phyloP scores from a whole-genome alignment of 495 filamentous ascomycete genomes.

The Podospora anserina region DNA sequence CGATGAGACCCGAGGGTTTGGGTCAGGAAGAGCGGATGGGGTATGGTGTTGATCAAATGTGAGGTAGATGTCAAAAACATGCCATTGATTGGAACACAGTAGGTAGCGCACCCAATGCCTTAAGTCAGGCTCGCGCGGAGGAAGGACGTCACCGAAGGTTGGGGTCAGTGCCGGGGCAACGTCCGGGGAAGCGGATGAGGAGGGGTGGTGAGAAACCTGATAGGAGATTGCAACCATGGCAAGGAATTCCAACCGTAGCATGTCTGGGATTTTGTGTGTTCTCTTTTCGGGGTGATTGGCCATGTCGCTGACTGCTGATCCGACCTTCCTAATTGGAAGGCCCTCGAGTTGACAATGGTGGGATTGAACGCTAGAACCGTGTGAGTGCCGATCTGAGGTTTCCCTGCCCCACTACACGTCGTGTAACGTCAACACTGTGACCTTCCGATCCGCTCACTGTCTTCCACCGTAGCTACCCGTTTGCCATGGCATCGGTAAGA shows the following conservation, averaged over 20 bases:
- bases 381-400: not conserved
- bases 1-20: not conserved
- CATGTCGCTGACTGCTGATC: not conserved
- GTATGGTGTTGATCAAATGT: not conserved
- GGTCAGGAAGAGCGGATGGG: not conserved
- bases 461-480: not conserved
- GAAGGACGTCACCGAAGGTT: not conserved
- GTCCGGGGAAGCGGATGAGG: slow-evolving; percentile 16
- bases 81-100: not conserved
- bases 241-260: not conserved
- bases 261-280: not conserved
- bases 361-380: not conserved
- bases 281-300: not conserved
- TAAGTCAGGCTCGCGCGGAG: slow-evolving; percentile 6
- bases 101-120: not conserved
- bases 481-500: not conserved
- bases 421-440: not conserved
- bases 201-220: not conserved
- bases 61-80: not conserved
- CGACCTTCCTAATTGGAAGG: not conserved
- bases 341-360: not conserved
- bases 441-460: not conserved
- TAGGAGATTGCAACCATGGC: not conserved
- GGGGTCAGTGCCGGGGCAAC: slow-evolving; percentile 4
- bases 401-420: not conserved